Evolutionary conservation across 495 filamentous ascomycete species (phyloP).

Genomic region (Neurospora cerealis): DNA sequence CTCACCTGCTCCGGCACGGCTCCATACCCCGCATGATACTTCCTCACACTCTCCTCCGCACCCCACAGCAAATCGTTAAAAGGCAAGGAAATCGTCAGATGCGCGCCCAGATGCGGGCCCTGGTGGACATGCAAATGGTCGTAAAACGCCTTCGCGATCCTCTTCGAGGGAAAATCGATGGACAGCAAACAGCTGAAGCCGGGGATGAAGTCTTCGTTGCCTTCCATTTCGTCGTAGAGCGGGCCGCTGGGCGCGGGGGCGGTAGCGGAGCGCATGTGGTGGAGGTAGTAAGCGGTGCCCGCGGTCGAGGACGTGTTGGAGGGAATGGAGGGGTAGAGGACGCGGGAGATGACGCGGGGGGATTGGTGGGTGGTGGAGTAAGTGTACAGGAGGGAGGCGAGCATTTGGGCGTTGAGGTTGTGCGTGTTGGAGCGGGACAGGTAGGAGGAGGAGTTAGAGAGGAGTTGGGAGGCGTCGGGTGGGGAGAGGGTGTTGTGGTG

Average conservation of each 20-base stretch:
- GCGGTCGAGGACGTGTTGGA: conserved; percentile 8
- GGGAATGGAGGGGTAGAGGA: conserved; percentile 30
- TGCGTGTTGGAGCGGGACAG: conserved; percentile 25
- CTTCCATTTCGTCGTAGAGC: background rate
- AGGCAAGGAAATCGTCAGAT: conserved; percentile 32
- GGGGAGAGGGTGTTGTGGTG: conserved; percentile 33
- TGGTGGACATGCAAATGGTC: conserved; percentile 30
- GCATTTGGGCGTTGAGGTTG: conserved; percentile 32
- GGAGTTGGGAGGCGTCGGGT: conserved; percentile 30
- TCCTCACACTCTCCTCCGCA: conserved; percentile 7
- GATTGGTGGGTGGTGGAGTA: conserved; percentile 8
- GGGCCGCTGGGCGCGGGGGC: background rate
- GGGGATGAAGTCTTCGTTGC: conserved; percentile 17
- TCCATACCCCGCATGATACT: conserved; percentile 21
- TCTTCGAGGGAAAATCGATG: conserved; percentile 31
- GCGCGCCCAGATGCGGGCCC: conserved; percentile 39
- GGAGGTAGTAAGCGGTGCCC: conserved; percentile 19
- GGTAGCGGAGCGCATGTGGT: conserved; percentile 19
- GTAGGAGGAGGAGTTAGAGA: conserved; percentile 32
- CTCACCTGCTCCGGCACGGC: conserved; percentile 24
- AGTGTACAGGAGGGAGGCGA: conserved; percentile 27
- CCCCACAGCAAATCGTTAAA: conserved; percentile 31
- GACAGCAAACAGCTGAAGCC: conserved; percentile 31
- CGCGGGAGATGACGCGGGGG: conserved; percentile 18
- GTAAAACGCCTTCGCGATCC: conserved; percentile 26